Conservation (phyloP, 345 rosid species). For the Toxicodendron radicans region DNA sequence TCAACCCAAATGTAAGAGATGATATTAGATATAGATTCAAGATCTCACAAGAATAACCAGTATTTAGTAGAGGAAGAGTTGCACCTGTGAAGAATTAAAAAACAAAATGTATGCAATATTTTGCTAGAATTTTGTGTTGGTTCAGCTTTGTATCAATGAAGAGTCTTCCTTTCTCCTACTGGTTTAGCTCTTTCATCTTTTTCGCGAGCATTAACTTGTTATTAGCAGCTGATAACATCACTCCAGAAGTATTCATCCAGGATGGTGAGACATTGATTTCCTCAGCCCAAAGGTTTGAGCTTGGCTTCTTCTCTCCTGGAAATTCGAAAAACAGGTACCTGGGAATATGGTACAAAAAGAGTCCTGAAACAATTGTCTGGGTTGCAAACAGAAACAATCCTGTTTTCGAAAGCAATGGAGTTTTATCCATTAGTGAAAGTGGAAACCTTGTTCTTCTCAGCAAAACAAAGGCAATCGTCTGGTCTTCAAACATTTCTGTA, state of each 20-base stretch:
- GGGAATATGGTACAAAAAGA: constrained; percentile 45
- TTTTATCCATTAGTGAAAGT: constrained; percentile 19
- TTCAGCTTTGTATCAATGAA: not conserved
- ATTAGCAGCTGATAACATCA: constrained; percentile 19
- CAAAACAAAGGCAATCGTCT: constrained; percentile 10
- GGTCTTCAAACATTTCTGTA: constrained; percentile 36
- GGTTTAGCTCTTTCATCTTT: constrained; percentile 1
- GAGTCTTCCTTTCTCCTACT: not conserved
- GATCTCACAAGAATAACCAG: too few species aligned
- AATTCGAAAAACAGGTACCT: constrained; percentile 34
- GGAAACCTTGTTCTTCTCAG: constrained; percentile 36
- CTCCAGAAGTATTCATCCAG: constrained; percentile 4
- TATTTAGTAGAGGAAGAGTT: not conserved
- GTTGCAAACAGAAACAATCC: constrained; percentile 45
- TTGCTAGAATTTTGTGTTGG: not conserved
- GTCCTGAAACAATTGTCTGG: constrained; percentile 38
- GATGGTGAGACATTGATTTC: constrained; percentile 24
- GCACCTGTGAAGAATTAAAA: not conserved
- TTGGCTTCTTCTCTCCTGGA: constrained; percentile 32
- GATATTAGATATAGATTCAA: too few species aligned
- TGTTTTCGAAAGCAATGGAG: constrained; percentile 23
- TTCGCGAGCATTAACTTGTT: not conserved
- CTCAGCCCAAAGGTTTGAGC: constrained; percentile 13
- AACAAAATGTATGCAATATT: not conserved
- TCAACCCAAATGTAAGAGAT: too few species aligned